Evolutionary conservation across 78 protist species (phyloP).

Genomic region (Dictyostelium firmibasis): DNA sequence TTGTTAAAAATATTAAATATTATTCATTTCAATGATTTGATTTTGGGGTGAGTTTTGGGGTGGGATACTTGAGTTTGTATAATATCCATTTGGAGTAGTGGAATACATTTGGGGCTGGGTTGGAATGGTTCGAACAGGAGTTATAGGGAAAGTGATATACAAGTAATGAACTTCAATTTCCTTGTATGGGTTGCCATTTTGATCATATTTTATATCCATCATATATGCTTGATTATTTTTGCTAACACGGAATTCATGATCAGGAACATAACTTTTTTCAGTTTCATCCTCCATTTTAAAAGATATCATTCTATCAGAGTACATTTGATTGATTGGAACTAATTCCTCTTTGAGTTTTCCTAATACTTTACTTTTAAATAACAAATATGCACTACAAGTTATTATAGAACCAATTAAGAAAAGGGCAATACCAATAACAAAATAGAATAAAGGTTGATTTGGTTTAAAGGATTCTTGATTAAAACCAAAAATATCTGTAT

Average conservation of each 20-base stretch:
- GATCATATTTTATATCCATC: background rate
- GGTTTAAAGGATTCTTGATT: background rate
- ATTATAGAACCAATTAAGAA: background rate
- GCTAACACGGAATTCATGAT: background rate
- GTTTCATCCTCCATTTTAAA: background rate
- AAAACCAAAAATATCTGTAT: background rate
- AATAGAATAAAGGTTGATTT: background rate
- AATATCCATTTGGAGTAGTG: background rate
- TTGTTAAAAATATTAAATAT: too few species aligned
- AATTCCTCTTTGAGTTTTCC: background rate
- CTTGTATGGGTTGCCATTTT: background rate
- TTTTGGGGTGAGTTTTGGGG: too few species aligned
- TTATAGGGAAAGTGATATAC: background rate
- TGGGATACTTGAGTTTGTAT: too few species aligned
- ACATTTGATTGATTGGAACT: background rate
- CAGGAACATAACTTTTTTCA: background rate
- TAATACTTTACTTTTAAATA: background rate
- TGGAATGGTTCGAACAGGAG: background rate
- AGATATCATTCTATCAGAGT: background rate
- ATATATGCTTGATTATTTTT: background rate
- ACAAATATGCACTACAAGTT: background rate
- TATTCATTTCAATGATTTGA: too few species aligned
- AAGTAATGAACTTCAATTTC: background rate
- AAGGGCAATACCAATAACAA: background rate
- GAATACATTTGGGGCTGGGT: background rate